These are phyloP conservation scores for Talaromyces liani DNA, from an alignment of 495 filamentous ascomycete species.

Conservation along the genomic window DNA sequence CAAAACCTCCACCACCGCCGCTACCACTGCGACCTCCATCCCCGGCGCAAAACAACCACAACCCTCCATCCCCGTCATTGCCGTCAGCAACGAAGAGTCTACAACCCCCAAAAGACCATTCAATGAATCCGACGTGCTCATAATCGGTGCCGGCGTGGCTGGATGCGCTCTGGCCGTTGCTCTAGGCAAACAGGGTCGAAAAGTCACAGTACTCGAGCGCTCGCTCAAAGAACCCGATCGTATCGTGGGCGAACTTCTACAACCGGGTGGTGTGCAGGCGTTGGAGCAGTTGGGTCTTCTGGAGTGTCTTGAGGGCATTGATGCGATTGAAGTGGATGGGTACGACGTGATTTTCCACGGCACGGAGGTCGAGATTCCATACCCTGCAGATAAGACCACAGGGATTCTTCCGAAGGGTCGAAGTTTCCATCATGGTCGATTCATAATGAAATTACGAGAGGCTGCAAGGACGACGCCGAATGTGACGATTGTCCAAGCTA, in stretches of 20 bases:
- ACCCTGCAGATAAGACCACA: constrained; percentile 36
- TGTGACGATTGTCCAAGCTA: constrained; percentile 67
- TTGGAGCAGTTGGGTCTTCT: constrained; percentile 71
- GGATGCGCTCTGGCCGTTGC: constrained; percentile 86
- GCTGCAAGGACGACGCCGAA: constrained; percentile 61
- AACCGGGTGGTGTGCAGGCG: constrained; percentile 83
- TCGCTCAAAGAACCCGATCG: constrained; percentile 91
- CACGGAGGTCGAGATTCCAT: constrained; percentile 70
- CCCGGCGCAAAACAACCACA: background rate
- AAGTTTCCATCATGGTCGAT: constrained; percentile 77
- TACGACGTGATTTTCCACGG: constrained; percentile 85
- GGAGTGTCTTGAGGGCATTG: constrained; percentile 83
- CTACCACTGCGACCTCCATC: constrained; percentile 3
- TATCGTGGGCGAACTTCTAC: constrained; percentile 92
- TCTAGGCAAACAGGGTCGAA: constrained; percentile 79
- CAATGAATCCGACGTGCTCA: constrained; percentile 68
- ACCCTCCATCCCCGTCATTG: constrained; percentile 1
- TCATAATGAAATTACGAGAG: constrained; percentile 66
- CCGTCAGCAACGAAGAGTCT: constrained; percentile 10
- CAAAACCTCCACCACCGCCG: constrained; percentile 7
- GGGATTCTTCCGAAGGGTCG: constrained; percentile 51
- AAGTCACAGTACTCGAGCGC: constrained; percentile 82
- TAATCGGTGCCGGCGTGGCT: constrained; percentile 84
- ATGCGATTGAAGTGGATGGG: constrained; percentile 71
- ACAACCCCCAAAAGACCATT: constrained; percentile 23